phyloP scores from a whole-genome alignment of 306 rosid genomes.

The Lathyrus tuberosus region DNA sequence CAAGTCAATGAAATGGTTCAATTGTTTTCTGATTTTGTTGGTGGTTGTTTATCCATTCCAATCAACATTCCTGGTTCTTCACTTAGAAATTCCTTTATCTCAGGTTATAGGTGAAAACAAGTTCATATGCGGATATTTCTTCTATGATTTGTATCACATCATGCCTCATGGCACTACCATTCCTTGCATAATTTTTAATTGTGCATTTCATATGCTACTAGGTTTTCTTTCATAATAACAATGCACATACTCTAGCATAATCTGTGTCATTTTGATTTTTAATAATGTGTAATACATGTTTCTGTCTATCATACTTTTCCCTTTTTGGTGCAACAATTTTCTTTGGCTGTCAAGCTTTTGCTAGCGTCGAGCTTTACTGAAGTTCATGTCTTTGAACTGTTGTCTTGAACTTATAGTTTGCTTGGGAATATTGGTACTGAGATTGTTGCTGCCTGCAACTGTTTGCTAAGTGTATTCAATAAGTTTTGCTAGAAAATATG shows the following conservation, averaged over 20 bases:
- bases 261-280: slow-evolving; percentile 1
- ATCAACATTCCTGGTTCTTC: too few species aligned
- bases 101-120: too few species aligned
- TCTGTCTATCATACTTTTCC: neutral
- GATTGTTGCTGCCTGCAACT: neutral
- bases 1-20: too few species aligned
- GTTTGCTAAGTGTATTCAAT: neutral
- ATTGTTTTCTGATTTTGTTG: too few species aligned
- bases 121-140: too few species aligned
- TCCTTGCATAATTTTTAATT: neutral
- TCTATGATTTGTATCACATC: neutral
- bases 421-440: neutral
- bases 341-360: neutral
- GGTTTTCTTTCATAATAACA: too few species aligned
- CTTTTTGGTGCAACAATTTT: slow-evolving; percentile 11
- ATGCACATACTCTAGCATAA: neutral
- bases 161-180: neutral
- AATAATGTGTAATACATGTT: neutral
- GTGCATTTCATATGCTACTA: neutral
- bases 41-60: too few species aligned
- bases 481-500: neutral
- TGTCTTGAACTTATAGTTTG: slow-evolving; percentile 4
- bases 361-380: neutral
- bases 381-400: neutral
- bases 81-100: too few species aligned